A percentile compares a stretch with the other conserved stretches of the same genome.
Evolutionary conservation across 352 stramenopile genomes (phyloP).

Genomic region (Phytophthora chlamydospora): DNA sequence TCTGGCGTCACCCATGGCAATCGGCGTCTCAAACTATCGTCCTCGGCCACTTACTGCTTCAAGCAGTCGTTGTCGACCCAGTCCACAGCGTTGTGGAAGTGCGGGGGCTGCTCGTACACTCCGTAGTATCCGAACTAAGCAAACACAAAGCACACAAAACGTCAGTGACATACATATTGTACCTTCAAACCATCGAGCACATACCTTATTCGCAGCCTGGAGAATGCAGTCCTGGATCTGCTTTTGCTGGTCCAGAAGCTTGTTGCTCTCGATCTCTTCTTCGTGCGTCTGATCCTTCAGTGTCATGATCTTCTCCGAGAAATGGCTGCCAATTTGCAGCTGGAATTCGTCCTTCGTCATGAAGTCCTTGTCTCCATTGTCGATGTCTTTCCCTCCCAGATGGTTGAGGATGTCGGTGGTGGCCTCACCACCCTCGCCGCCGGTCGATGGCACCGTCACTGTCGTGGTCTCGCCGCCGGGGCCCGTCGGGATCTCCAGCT

Average conservation of each 20-base stretch:
- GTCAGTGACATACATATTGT: conserved; percentile 1
- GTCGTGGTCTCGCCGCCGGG: conserved; percentile 18
- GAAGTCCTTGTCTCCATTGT: conserved; percentile 27
- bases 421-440: conserved; percentile 1
- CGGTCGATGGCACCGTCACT: conserved; percentile 3
- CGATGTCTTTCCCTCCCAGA: conserved; percentile 5
- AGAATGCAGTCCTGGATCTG: conserved; percentile 52
- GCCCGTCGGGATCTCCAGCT: conserved; percentile 15
- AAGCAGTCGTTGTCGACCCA: conserved; percentile 45
- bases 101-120: conserved; percentile 43
- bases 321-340: conserved; percentile 39
- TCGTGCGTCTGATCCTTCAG: conserved; percentile 26
- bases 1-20: conserved; percentile 7
- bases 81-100: conserved; percentile 43
- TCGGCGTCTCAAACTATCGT: conserved; percentile 1
- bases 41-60: conserved; percentile 16
- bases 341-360: conserved; percentile 60
- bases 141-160: conserved; percentile 11
- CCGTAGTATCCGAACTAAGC: conserved; percentile 54
- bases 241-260: conserved; percentile 28
- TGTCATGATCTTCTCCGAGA: conserved; percentile 29
- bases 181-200: background rate
- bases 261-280: conserved; percentile 32
- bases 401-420: conserved; percentile 19
- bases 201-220: conserved; percentile 53